Evolutionary conservation across 176 grass and related monocot genomes (phyloP), one percentile per base, ranked within the genome.

Genomic region (Zea luxurians): DNA sequence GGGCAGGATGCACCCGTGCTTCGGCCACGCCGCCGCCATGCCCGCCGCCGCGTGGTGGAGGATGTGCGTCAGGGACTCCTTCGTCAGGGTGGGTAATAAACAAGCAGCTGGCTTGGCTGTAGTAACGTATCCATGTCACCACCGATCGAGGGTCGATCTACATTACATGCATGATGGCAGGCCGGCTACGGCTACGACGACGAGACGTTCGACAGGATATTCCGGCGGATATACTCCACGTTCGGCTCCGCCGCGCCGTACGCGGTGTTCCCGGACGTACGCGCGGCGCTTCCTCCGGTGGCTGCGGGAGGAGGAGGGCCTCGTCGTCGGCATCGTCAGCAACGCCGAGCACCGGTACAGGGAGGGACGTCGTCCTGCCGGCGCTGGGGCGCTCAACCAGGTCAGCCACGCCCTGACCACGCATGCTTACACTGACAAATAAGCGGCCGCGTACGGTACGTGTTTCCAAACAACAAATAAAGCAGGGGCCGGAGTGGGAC

Each of bases 171-270:
- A n/a, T n/a, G n/a, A n/a, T n/a, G n/a, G 37, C 37, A 93, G 93
- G 91, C 91, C 38, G 89, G 91, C 10, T 89, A 93, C 2, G 82
- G 88, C 2, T 97, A 97, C 48, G 91, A 97, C 2, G 87, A 93
- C 6, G 89, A 76, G 20, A 90, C 91, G 42, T 97, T 88, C 37
- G 89, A 93, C 66, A 89, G 83, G 63, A 85, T 97, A n/a, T 97
- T 97, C 79, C 72, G 72, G 68, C 81, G 82, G 13, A 91, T 93
- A 73, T 97, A 97, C 77, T 70, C 82, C 0, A 68, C 83, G 2
- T 97, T 97, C 44, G 94, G 94, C 67, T 90, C 94, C 34, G 76
- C 91, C 3, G 89, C 94, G 5, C 94, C 91, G 0, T 97, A 97
- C 82, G 55, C 84, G 3, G 66, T 93, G 57, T 97, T 97, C 83